These are phyloP conservation scores for Nicotiana undulata DNA, from an alignment of 257 asterid species.

Conservation along the genomic window DNA sequence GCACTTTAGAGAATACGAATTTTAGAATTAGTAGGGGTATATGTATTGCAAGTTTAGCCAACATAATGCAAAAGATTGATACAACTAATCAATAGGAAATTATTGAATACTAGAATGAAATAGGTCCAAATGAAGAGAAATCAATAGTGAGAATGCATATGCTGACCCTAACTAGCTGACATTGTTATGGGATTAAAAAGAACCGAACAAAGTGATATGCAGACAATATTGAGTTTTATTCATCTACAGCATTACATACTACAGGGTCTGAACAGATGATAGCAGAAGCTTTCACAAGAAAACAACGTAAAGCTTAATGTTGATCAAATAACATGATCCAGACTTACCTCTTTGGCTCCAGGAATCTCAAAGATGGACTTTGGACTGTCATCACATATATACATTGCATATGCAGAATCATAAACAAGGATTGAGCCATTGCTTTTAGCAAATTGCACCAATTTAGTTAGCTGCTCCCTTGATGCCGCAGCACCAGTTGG, in stretches of 20 bases:
- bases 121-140: background rate
- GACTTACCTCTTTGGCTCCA: conserved; percentile 82
- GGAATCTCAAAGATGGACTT: conserved; percentile 91
- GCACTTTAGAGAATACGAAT: background rate
- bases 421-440: conserved; percentile 89
- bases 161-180: background rate
- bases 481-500: conserved; percentile 96
- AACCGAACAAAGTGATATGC: background rate
- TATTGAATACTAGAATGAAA: background rate
- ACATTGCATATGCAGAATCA: conserved; percentile 99
- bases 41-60: background rate
- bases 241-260: background rate
- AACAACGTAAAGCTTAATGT: background rate
- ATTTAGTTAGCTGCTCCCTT: conserved; percentile 75
- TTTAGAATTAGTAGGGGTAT: background rate
- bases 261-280: background rate
- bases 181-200: background rate
- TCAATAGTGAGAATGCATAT: background rate
- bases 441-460: conserved; percentile 80
- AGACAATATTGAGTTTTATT: background rate
- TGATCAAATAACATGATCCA: background rate
- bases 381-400: conserved; percentile 84
- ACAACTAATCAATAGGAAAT: background rate
- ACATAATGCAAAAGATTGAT: background rate
- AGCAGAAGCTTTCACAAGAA: background rate